Conservation (phyloP, 2,329 filamentous ascomycete species). For the Epichloe amarillans region DNA sequence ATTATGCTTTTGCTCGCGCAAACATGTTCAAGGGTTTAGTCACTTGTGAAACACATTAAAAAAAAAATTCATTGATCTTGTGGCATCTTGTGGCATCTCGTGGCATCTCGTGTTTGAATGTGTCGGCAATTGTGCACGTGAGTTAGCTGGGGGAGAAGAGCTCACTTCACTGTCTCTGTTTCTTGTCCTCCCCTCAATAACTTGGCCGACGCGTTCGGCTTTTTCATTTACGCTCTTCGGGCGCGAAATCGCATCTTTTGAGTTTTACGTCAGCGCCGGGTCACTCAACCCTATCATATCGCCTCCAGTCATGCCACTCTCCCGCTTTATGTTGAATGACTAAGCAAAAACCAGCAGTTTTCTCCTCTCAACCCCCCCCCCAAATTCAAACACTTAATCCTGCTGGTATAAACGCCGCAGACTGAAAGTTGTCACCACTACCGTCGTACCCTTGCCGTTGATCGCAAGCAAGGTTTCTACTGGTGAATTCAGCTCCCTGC, state of each 20-base stretch:
- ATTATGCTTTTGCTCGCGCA: no score
- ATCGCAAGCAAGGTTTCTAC: neutral
- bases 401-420: neutral
- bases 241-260: no score
- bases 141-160: no score
- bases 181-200: no score
- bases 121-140: neutral
- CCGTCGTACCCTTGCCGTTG: neutral
- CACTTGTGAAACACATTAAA: no score
- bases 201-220: no score
- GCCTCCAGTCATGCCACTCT: neutral
- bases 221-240: no score
- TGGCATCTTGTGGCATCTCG: neutral
- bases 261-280: no score
- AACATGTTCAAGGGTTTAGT: no score
- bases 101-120: neutral
- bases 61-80: no score
- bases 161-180: no score
- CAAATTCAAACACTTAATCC: neutral
- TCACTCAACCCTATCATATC: no score
- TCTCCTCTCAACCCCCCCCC: neutral
- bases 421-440: neutral
- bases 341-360: neutral
- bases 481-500: neutral
- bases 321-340: neutral